Conservation (phyloP, 2,329 filamentous ascomycete species). For the Leptographium lundbergii region DNA sequence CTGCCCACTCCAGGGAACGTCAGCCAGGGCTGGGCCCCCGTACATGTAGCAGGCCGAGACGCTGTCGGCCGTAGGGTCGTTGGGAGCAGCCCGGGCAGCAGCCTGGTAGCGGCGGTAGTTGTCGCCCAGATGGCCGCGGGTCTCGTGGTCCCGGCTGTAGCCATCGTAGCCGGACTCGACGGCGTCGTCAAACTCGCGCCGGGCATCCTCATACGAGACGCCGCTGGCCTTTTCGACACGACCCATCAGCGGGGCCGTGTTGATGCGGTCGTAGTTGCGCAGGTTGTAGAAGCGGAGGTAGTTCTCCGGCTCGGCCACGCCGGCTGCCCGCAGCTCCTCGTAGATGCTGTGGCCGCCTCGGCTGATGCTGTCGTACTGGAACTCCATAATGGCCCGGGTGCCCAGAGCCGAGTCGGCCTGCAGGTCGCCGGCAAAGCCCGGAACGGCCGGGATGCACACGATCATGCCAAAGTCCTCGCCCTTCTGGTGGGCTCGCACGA, state of each 20-base stretch:
- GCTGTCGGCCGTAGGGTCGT: conserved; percentile 51
- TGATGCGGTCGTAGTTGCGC: conserved; percentile 74
- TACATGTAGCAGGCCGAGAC: conserved; percentile 78
- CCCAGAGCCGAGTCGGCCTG: conserved; percentile 59
- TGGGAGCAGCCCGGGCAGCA: conserved; percentile 36
- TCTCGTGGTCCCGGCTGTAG: conserved; percentile 14
- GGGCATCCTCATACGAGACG: conserved; percentile 53
- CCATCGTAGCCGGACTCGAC: conserved; percentile 33
- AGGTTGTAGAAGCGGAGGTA: conserved; percentile 83
- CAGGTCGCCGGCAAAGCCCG: conserved; percentile 72
- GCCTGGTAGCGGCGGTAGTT: conserved; percentile 62
- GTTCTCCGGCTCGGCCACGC: conserved; percentile 52
- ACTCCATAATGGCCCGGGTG: conserved; percentile 79
- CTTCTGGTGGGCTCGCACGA: conserved; percentile 54
- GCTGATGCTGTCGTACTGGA: conserved; percentile 70
- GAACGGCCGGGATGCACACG: conserved; percentile 67
- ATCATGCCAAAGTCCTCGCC: conserved; percentile 61
- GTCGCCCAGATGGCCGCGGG: conserved; percentile 21
- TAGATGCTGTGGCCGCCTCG: conserved; percentile 68
- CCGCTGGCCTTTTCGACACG: conserved; percentile 49
- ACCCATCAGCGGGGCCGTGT: conserved; percentile 49
- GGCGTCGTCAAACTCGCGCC: conserved; percentile 48
- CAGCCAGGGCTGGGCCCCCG: conserved; percentile 55
- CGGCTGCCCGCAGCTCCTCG: conserved; percentile 51
- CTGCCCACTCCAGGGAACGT: not conserved